Percentiles rank a stretch among this genome's conserved stretches.
These are phyloP conservation scores for Letharia lupina DNA, from an alignment of 495 filamentous ascomycete species.

Conservation along the genomic window DNA sequence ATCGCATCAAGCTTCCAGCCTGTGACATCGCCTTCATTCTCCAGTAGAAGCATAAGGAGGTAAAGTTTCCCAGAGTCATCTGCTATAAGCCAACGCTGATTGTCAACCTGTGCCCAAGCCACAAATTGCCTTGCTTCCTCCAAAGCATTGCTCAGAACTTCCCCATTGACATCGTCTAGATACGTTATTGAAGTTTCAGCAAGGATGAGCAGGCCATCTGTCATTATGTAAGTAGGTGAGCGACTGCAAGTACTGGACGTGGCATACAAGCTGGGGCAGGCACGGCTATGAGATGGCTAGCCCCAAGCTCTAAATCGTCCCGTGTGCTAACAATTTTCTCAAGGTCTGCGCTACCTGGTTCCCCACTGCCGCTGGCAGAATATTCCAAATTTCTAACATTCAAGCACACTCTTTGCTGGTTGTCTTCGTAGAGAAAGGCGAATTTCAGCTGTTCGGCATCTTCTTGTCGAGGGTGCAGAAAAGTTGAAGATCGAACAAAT, in stretches of 20 bases:
- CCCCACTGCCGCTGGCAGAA: conserved; percentile 37
- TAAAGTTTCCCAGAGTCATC: conserved; percentile 84
- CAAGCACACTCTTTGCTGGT: conserved; percentile 52
- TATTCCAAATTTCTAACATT: conserved; percentile 51
- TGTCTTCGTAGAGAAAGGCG: conserved; percentile 76
- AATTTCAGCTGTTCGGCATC: conserved; percentile 58
- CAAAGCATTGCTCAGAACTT: conserved; percentile 50
- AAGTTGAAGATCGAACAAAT: conserved; percentile 72
- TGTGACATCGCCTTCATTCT: conserved; percentile 52
- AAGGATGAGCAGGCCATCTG: conserved; percentile 65
- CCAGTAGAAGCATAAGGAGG: conserved; percentile 64
- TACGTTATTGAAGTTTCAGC: conserved; percentile 81
- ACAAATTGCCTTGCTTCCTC: conserved; percentile 73
- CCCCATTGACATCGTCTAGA: conserved; percentile 60
- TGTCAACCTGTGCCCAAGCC: conserved; percentile 78
- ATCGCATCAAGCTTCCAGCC: conserved; percentile 60
- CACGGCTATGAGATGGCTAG: conserved; percentile 78
- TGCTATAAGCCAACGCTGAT: conserved; percentile 70
- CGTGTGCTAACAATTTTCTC: conserved; percentile 41
- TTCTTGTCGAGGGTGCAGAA: conserved; percentile 57
- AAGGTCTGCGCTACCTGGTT: conserved; percentile 44
- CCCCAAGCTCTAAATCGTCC: conserved; percentile 62
- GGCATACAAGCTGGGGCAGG: conserved; percentile 49
- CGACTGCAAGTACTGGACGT: conserved; percentile 14
- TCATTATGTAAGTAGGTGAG: conserved; percentile 33